Percentiles rank a stretch among this genome's conserved stretches.
Evolutionary conservation across 805 yeast genomes (phyloP).

Genomic region (Metschnikowia aberdeeniae): DNA sequence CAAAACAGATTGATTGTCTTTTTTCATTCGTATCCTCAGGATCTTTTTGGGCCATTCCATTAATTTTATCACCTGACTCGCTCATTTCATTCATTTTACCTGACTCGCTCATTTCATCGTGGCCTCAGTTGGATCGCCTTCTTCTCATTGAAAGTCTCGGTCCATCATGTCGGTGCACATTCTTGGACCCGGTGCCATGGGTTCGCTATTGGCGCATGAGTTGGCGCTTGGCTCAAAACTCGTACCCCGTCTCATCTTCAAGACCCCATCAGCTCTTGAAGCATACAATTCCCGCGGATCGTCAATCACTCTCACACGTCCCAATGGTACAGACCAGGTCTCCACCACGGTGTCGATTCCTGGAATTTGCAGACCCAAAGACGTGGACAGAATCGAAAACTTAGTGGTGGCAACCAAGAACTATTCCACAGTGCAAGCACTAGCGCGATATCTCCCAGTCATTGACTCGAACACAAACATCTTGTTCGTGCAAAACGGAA

Average conservation of each 20-base stretch:
- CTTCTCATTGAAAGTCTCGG: no score
- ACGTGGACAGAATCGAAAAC: constrained; percentile 39
- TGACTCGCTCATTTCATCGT: no score
- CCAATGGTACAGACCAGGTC: constrained; percentile 18
- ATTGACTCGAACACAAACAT: constrained; percentile 52
- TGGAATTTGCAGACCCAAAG: constrained; percentile 17
- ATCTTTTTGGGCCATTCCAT: neutral
- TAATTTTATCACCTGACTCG: neutral
- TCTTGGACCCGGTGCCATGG: constrained; percentile 54
- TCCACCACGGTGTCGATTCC: constrained; percentile 21
- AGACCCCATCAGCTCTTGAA: constrained; percentile 36
- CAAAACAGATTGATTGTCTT: no score
- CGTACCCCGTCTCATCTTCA: constrained; percentile 35
- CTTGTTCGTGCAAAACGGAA: constrained; percentile 77
- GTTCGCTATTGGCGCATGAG: constrained; percentile 44
- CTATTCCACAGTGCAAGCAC: constrained; percentile 62
- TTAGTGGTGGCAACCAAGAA: constrained; percentile 79
- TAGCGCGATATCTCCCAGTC: constrained; percentile 48
- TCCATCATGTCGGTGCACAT: constrained; percentile 19
- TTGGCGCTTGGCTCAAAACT: constrained; percentile 40
- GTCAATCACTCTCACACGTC: constrained; percentile 26
- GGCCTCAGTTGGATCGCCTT: no score
- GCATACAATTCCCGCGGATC: constrained; percentile 40
- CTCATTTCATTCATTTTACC: no score
- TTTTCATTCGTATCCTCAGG: no score